Conservation (phyloP, 495 filamentous ascomycete genomes). For the Aspergillus bertholletiae region DNA sequence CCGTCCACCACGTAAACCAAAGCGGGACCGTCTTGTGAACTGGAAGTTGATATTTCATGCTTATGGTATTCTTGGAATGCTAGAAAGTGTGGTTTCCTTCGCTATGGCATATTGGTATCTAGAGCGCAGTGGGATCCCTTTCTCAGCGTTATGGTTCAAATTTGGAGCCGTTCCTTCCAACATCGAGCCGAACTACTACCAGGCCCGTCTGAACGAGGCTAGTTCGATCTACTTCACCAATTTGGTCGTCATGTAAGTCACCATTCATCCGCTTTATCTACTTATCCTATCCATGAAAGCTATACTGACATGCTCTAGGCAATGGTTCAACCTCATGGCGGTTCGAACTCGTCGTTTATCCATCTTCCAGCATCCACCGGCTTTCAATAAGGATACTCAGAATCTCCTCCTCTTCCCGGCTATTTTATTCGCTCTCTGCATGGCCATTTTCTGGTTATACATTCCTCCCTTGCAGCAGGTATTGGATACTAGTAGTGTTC, state of each 20-base stretch:
- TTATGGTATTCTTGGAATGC: constrained; percentile 60
- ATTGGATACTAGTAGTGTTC: constrained; percentile 52
- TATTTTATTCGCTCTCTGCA: constrained; percentile 56
- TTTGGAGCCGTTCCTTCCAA: constrained; percentile 48
- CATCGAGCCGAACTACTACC: constrained; percentile 45
- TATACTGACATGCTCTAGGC: constrained; percentile 28
- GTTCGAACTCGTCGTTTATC: constrained; percentile 61
- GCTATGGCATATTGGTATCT: constrained; percentile 64
- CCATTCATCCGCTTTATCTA: neutral
- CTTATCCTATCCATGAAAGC: neutral
- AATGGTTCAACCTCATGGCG: constrained; percentile 68
- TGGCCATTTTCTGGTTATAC: constrained; percentile 63
- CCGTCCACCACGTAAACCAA: constrained; percentile 55
- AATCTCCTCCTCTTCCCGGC: constrained; percentile 65
- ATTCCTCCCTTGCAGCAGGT: constrained; percentile 53
- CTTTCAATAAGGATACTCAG: constrained; percentile 51
- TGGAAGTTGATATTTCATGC: constrained; percentile 60
- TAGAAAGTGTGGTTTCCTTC: constrained; percentile 57
- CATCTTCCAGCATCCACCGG: constrained; percentile 62
- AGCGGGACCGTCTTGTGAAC: constrained; percentile 62
- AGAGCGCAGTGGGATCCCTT: constrained; percentile 47
- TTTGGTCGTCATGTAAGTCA: constrained; percentile 29
- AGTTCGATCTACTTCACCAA: constrained; percentile 31
- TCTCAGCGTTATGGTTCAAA: constrained; percentile 54
- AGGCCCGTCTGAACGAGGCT: constrained; percentile 41